These are phyloP conservation scores for Trichoderma afroharzianum DNA, from an alignment of 2,329 filamentous ascomycete species.

Conservation along the genomic window DNA sequence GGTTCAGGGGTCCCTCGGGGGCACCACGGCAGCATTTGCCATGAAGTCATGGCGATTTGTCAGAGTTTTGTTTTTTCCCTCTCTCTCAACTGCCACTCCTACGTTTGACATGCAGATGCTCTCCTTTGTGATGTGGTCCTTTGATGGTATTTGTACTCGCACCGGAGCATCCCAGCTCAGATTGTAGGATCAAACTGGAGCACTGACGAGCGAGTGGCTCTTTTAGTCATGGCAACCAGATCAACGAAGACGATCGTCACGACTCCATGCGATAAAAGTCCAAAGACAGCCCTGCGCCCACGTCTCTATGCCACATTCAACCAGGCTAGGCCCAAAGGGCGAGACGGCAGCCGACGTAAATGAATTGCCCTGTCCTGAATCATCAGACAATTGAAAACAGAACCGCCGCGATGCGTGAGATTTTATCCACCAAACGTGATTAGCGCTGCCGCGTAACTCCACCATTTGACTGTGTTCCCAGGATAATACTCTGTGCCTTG, in stretches of 20 bases:
- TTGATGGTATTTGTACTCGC: neutral
- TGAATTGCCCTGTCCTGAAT: neutral
- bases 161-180: neutral
- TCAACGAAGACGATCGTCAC: neutral
- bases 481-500: neutral
- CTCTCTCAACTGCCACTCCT: neutral
- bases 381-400: neutral
- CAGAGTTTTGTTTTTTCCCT: neutral
- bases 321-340: neutral
- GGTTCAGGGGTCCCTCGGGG: neutral
- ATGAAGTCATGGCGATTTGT: neutral
- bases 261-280: neutral
- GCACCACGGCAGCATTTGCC: neutral
- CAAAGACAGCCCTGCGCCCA: neutral
- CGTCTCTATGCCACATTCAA: neutral
- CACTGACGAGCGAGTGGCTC: neutral
- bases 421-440: neutral
- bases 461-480: neutral
- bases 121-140: neutral
- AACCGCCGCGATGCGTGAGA: neutral
- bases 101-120: neutral
- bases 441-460: neutral
- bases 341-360: neutral
- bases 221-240: neutral
- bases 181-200: neutral